Conservation (phyloP, 768 basidiomycete genomes). For the Nevesoporus exiguus region DNA sequence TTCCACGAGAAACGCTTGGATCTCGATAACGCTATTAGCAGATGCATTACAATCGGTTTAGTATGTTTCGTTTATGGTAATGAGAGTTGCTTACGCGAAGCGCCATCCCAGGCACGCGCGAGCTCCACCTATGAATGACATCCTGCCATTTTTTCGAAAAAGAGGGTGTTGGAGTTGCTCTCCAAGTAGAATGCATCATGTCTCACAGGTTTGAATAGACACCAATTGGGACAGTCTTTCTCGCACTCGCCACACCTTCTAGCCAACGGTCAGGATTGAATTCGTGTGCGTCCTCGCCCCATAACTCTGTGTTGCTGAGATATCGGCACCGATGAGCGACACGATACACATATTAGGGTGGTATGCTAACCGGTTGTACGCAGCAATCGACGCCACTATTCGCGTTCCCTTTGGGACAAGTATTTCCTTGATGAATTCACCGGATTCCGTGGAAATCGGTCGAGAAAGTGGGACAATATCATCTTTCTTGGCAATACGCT, state of each 20-base stretch:
- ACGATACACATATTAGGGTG: not conserved
- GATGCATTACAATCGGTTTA: not conserved
- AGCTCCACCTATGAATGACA: slow-evolving; percentile 28
- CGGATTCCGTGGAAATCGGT: slow-evolving; percentile 46
- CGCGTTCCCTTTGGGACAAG: slow-evolving; percentile 50
- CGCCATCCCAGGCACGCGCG: slow-evolving; percentile 32
- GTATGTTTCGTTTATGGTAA: not conserved
- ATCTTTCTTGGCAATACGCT: slow-evolving; percentile 49
- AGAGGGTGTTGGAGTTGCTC: not conserved
- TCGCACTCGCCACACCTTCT: slow-evolving; percentile 14
- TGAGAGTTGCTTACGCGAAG: slow-evolving; percentile 24
- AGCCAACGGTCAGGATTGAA: slow-evolving; percentile 33
- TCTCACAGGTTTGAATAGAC: slow-evolving; percentile 30
- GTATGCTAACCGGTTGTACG: slow-evolving; percentile 51
- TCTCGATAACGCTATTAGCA: slow-evolving; percentile 39
- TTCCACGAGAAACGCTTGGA: slow-evolving; percentile 59
- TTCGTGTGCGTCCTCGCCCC: slow-evolving; percentile 31
- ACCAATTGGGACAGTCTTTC: slow-evolving; percentile 23
- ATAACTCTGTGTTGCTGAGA: slow-evolving; percentile 26
- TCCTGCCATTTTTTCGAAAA: slow-evolving; percentile 13
- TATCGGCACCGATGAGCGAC: not conserved
- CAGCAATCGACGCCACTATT: slow-evolving; percentile 50
- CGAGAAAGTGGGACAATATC: slow-evolving; percentile 57
- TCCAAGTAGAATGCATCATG: not conserved
- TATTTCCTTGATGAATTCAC: slow-evolving; percentile 41